Evolutionary conservation across 1,284 basidiomycete species (phyloP).

Genomic region (Mrakiaceae sp.): DNA sequence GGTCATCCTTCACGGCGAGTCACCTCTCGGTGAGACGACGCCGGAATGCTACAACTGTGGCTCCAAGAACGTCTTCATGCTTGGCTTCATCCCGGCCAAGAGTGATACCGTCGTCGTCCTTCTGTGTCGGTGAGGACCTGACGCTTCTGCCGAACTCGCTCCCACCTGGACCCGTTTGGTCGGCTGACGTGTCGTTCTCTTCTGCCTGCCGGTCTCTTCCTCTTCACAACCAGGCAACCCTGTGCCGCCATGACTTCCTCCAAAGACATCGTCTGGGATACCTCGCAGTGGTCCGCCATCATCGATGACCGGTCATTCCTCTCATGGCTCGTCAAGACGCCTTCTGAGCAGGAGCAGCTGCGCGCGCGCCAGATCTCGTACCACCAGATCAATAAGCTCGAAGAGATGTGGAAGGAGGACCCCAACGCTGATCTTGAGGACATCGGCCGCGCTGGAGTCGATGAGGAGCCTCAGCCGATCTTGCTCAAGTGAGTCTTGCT

Average conservation of each 20-base stretch:
- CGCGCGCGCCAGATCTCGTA: conserved; percentile 93
- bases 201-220: not conserved
- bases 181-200: conserved; percentile 16
- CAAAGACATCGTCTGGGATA: conserved; percentile 98
- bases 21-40: conserved; percentile 88
- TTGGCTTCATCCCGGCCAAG: conserved; percentile 98
- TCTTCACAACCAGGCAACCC: conserved; percentile 57
- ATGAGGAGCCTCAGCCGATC: conserved; percentile 90
- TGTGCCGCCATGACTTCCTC: conserved; percentile 80
- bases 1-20: conserved; percentile 89
- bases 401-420: conserved; percentile 97
- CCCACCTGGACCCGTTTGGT: not conserved
- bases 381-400: conserved; percentile 90
- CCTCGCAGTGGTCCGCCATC: conserved; percentile 91
- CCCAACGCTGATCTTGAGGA: conserved; percentile 89
- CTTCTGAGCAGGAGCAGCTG: conserved; percentile 87
- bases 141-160: not conserved
- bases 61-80: conserved; percentile 98
- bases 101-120: conserved; percentile 97
- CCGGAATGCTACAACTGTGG: conserved; percentile 99
- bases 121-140: conserved; percentile 67
- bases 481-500: conserved; percentile 45
- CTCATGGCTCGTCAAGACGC: conserved; percentile 96
- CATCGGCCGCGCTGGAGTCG: conserved; percentile 88
- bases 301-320: conserved; percentile 97